Percentiles rank a stretch among this genome's conserved stretches.
phyloP scores from a whole-genome alignment of 345 rosid species.

The Luvunga scandens region DNA sequence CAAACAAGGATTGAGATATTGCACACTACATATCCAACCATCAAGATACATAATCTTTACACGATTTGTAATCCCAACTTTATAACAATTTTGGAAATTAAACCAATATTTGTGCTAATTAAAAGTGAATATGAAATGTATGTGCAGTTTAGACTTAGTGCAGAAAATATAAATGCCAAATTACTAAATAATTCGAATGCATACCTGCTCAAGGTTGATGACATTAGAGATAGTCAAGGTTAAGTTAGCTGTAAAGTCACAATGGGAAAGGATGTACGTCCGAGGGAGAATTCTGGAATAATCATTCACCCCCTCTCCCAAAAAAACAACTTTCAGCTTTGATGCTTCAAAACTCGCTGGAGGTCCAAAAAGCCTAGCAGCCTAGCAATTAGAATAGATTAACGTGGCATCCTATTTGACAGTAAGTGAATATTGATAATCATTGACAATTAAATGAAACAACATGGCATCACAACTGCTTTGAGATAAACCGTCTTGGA shows the following conservation, averaged over 20 bases:
- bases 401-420: slow-evolving; percentile 6
- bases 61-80: not conserved
- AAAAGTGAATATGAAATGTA: too few relatives aligned
- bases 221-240: slow-evolving; percentile 76
- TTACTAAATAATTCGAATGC: slow-evolving; percentile 1
- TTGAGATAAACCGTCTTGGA: not conserved
- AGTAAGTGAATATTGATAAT: slow-evolving; percentile 3
- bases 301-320: slow-evolving; percentile 34
- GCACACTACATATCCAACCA: not conserved
- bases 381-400: slow-evolving; percentile 36
- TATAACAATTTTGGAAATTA: not conserved
- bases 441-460: not conserved
- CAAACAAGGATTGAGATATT: not conserved
- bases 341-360: slow-evolving; percentile 84
- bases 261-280: slow-evolving; percentile 83
- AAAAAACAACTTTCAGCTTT: slow-evolving; percentile 68
- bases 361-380: slow-evolving; percentile 69
- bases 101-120: not conserved
- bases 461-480: not conserved
- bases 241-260: slow-evolving; percentile 87
- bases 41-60: not conserved
- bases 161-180: not conserved
- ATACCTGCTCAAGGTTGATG: slow-evolving; percentile 74
- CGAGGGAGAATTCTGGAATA: slow-evolving; percentile 59
- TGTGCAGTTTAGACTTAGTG: not conserved